Conservation (phyloP, 2,329 filamentous ascomycete genomes). For the Aspergillus sp. region DNA sequence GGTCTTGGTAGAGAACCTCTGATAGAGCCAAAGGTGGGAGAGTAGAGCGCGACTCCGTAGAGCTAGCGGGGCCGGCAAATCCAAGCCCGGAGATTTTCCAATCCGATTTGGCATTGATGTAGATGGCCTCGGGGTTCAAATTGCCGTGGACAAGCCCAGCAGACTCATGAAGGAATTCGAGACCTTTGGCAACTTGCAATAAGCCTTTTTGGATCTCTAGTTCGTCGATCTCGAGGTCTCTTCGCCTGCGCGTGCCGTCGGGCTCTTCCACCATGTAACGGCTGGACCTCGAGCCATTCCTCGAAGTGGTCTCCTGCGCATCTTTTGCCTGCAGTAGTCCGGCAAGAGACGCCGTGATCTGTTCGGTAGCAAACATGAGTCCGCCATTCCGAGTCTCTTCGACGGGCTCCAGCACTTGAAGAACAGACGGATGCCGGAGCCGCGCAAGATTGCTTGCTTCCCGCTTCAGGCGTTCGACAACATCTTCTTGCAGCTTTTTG, state of each 20-base stretch:
- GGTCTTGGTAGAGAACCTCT: conserved; percentile 82
- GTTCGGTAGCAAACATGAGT: conserved; percentile 92
- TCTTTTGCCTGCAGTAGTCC: conserved; percentile 85
- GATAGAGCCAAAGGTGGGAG: conserved; percentile 78
- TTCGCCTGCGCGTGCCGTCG: conserved; percentile 69
- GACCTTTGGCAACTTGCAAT: conserved; percentile 86
- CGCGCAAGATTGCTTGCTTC: conserved; percentile 87
- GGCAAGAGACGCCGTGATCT: conserved; percentile 84
- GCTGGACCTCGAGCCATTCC: conserved; percentile 70
- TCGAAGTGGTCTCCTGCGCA: conserved; percentile 72
- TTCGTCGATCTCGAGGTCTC: conserved; percentile 92
- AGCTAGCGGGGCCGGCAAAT: conserved; percentile 80
- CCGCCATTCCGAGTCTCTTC: conserved; percentile 91
- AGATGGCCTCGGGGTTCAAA: conserved; percentile 86
- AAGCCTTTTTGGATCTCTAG: conserved; percentile 96
- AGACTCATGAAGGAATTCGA: conserved; percentile 95
- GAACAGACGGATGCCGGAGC: conserved; percentile 83
- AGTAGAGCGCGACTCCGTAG: conserved; percentile 71
- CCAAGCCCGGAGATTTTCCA: conserved; percentile 98
- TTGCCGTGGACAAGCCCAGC: conserved; percentile 93
- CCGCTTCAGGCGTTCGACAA: conserved; percentile 85
- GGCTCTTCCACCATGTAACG: conserved; percentile 79
- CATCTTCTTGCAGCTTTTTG: conserved; percentile 83
- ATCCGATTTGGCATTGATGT: conserved; percentile 95
- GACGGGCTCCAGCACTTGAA: conserved; percentile 91